Conservation (phyloP, 176 grass and related monocot genomes). For the Triticum dicoccoides region DNA sequence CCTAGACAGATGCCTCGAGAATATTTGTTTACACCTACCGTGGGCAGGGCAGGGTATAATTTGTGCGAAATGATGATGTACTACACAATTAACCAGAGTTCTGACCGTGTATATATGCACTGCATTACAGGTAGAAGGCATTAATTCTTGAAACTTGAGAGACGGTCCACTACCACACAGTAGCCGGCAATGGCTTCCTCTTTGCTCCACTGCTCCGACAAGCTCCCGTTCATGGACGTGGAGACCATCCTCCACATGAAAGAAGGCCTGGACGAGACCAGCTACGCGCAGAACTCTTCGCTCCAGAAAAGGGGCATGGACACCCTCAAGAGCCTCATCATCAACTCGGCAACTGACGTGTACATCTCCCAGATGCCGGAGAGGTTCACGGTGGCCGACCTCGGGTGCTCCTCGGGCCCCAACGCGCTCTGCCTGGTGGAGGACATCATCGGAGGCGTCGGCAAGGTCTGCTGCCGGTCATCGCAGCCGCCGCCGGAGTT, state of each 20-base stretch:
- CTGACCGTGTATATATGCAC: conserved; percentile 22
- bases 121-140: conserved; percentile 26
- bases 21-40: conserved; percentile 5
- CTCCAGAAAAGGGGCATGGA: conserved; percentile 89
- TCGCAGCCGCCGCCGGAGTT: conserved; percentile 70
- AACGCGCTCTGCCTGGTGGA: conserved; percentile 78
- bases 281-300: conserved; percentile 93
- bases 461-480: conserved; percentile 36
- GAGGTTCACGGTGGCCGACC: conserved; percentile 78
- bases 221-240: conserved; percentile 69
- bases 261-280: conserved; percentile 79
- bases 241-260: conserved; percentile 96
- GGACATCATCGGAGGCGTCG: conserved; percentile 65
- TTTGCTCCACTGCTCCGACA: conserved; percentile 45
- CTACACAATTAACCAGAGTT: conserved; percentile 14
- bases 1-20: conserved; percentile 30
- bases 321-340: conserved; percentile 67
- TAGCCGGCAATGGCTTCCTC: conserved; percentile 62
- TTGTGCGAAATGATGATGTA: not conserved
- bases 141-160: not conserved
- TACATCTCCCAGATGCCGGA: conserved; percentile 66
- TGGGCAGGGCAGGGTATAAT: not conserved
- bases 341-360: conserved; percentile 53
- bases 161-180: not conserved
- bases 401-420: conserved; percentile 88